Evolutionary conservation across 371 early-diverging fungal genomes (phyloP).

Genomic region (Parasitella parasitica): DNA sequence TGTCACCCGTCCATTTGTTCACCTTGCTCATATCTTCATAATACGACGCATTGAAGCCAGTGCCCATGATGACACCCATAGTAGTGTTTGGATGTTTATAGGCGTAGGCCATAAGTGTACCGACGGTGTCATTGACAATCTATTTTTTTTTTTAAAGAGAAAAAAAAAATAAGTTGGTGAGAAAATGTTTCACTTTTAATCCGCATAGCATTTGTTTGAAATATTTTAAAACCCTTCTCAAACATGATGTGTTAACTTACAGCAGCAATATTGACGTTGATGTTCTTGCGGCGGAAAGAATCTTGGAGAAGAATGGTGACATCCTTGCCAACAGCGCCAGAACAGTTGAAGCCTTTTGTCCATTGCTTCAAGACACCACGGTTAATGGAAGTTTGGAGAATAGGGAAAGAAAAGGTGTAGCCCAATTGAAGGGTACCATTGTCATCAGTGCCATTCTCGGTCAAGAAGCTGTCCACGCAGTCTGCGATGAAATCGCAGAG

Average conservation of each 20-base stretch:
- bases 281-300: conserved; percentile 74
- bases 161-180: background rate
- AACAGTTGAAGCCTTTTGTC: conserved; percentile 90
- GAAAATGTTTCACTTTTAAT: background rate
- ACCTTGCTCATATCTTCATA: conserved; percentile 73
- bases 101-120: conserved; percentile 87
- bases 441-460: conserved; percentile 37
- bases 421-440: conserved; percentile 57
- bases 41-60: conserved; percentile 93
- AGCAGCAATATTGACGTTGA: conserved; percentile 79
- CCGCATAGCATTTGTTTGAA: background rate
- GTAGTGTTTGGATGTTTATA: conserved; percentile 79
- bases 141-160: too few relatives aligned
- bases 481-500: conserved; percentile 93
- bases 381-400: conserved; percentile 76
- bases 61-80: conserved; percentile 94
- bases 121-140: conserved; percentile 96
- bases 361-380: conserved; percentile 85
- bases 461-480: conserved; percentile 75
- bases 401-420: conserved; percentile 95
- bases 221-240: background rate
- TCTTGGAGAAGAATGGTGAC: conserved; percentile 80
- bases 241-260: conserved; percentile 24
- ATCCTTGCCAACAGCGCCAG: conserved; percentile 78
- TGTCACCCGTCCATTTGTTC: conserved; percentile 59